Evolutionary conservation across 2,329 filamentous ascomycete genomes (phyloP), one percentile per base, ranked within the genome.

Genomic region (Zasmidium angulare): DNA sequence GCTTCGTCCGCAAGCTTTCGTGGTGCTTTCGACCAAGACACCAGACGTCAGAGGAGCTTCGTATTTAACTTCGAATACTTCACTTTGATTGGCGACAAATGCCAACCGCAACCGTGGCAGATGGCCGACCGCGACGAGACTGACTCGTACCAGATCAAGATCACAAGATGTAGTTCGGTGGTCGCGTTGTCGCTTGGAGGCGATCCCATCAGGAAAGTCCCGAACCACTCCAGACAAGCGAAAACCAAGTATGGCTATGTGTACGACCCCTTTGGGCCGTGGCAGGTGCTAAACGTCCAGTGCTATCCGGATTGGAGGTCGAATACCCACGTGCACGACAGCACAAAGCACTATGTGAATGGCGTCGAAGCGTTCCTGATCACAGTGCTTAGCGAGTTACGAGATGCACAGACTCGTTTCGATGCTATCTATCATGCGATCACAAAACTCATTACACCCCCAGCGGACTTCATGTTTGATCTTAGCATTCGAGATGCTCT

Each of bases 11-110:
- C 82, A 9, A 77, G 81, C 58, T 58, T 69, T 24, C 31, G 65
- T 47, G 76, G 83, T 23, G 79, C 81, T n/a, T 85, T 75, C 54
- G 71, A 76, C 17, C 62, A 72, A 1, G 75, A 80, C 23, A 68
- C 73, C 2, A 74, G 81, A 7, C 80, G 79, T 12, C 84, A 84
- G 64, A 76, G 81, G 4, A 82, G 81, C 6, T 86, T 87, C 69
- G 81, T 86, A 63, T 87, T 88, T 68, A 83, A 79, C 47, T 86
- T 88, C 69, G 86, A 87, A 64, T 88, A 87, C 69, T 87, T 86
- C 67, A 87, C 85, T 3, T 77, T 86, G 4, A 79, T 87, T 11
- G 82, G 80, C 1, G 77, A 82, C 2, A 80, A 79, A 2, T 79
- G 84, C 46, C 76, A 78, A 29, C 85, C 86, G 0, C 82, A 85